Evolutionary conservation across 805 yeast genomes (phyloP), one percentile per base, ranked within the genome.

Genomic region (Ogataea pignaliae): DNA sequence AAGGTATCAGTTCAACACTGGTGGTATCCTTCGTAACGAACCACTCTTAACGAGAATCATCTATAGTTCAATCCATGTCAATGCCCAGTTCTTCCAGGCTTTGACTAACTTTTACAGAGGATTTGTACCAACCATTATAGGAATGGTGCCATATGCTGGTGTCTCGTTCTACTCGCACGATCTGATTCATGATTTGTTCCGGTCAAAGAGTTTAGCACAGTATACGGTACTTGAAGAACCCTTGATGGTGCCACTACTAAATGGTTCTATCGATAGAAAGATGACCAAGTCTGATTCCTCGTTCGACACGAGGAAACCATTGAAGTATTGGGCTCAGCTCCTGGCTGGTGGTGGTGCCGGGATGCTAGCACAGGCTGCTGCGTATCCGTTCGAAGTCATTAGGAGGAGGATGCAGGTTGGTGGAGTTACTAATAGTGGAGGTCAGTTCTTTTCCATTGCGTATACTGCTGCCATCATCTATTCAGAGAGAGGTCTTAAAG

Each of bases 101-200:
- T 45, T 77, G 11, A 66, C 78, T 41, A 91, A 90, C 67, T 93
- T 90, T 63, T 93, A 91, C 66, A 74, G 97, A 45, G 99, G 99
- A 2, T 93, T 91, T 64, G 78, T 85, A 8, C 96, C 99, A 15
- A 93, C 99, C 0, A 82, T 93, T 37, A 56, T 90, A 34, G 99
- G 99, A 10, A 90, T 93, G 95, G 73, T 93, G 17, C 99, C 99
- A 1, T 93, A 93, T 61, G 99, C 99, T 1, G 99, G 99, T 10
- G 97, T 91, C 3, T 87, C 97, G 3, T 93, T 93, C 59, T 86
- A 89, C 67, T 86, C 96, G 3, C 98, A 93, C 65, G 99, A 93
- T 67, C 62, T 81, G 44, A 72, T 90, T 45, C 98, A 91, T 65
- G 99, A 93, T 65, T 56, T 90, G 1, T 79, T 93, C 59, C 72